phyloP scores from a whole-genome alignment of 805 yeast species.

The Ogataea degrootiae region DNA sequence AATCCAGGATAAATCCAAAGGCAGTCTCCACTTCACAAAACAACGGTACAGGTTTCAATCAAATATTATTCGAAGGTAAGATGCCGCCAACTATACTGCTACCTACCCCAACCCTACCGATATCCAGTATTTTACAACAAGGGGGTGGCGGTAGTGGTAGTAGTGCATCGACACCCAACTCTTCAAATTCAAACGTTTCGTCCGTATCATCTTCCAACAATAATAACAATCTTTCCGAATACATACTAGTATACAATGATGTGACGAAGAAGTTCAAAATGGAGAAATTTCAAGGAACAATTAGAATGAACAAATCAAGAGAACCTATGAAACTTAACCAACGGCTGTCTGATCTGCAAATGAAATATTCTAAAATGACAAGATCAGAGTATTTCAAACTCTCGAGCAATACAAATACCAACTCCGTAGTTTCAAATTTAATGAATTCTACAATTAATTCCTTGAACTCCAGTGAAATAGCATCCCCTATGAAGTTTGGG shows the following conservation, averaged over 20 bases:
- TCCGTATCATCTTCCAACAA: not conserved
- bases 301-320: conserved; percentile 30
- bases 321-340: conserved; percentile 21
- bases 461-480: not conserved
- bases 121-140: conserved; percentile 1
- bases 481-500: conserved; percentile 1
- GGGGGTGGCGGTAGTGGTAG: not conserved
- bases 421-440: not conserved
- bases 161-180: not conserved
- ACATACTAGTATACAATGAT: conserved; percentile 24
- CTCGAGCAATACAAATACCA: not conserved
- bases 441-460: not conserved
- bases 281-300: conserved; percentile 23
- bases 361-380: not conserved
- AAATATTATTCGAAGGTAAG: conserved; percentile 29
- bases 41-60: conserved; percentile 7
- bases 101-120: conserved; percentile 1
- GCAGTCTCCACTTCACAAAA: conserved; percentile 11
- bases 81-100: conserved; percentile 8
- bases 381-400: not conserved
- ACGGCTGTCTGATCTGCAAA: conserved; percentile 7
- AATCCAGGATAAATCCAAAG: conserved; percentile 20
- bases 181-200: not conserved
- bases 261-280: conserved; percentile 22
- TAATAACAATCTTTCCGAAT: conserved; percentile 17